Evolutionary conservation across 2,329 filamentous ascomycete species (phyloP).

Genomic region (Sporothrix luriei): DNA sequence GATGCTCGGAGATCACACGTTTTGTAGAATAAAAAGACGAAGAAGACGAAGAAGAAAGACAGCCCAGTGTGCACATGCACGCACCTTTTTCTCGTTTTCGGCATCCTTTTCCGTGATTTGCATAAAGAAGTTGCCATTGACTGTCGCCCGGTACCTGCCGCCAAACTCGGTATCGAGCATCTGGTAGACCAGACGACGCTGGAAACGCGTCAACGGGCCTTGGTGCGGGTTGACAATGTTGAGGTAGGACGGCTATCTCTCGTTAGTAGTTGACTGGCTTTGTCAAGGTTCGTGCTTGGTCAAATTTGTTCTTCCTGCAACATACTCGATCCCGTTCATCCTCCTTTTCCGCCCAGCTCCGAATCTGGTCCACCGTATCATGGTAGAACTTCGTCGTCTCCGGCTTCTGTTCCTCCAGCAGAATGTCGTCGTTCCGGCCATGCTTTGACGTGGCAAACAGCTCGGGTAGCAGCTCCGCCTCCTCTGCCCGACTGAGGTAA

Average conservation of each 20-base stretch:
- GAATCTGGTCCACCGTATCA: conserved; percentile 16
- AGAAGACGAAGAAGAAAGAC: neutral
- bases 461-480: conserved; percentile 21
- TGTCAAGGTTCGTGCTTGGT: too few relatives aligned
- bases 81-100: neutral
- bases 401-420: conserved; percentile 24
- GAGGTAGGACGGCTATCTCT: conserved; percentile 14
- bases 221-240: conserved; percentile 38
- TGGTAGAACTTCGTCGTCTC: conserved; percentile 35
- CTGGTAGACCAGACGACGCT: conserved; percentile 40
- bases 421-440: neutral
- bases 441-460: conserved; percentile 22
- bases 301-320: too few relatives aligned
- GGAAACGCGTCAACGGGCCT: conserved; percentile 39
- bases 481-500: conserved; percentile 42
- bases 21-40: too few relatives aligned
- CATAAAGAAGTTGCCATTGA: conserved; percentile 32
- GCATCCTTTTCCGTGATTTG: conserved; percentile 33
- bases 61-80: too few relatives aligned
- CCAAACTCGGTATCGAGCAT: conserved; percentile 37
- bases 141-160: conserved; percentile 33
- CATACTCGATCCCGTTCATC: conserved; percentile 9
- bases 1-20: neutral
- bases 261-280: neutral
- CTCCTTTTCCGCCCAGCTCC: conserved; percentile 29